phyloP scores from a whole-genome alignment of 2,329 filamentous ascomycete species.

The Rosellinia necatrix region DNA sequence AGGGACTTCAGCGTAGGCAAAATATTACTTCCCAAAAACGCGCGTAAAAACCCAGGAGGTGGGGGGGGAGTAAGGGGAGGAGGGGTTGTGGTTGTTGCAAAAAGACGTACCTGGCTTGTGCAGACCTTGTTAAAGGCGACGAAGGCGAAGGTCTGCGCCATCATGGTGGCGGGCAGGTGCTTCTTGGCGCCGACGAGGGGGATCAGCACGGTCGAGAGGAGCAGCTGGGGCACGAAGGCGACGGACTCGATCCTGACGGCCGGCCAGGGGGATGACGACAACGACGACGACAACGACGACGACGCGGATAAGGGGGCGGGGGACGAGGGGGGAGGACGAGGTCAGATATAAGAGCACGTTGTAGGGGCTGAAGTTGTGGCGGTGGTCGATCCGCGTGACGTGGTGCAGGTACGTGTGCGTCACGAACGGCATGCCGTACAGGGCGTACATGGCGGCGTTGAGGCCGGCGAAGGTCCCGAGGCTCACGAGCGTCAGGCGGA shows the following conservation, averaged over 20 bases:
- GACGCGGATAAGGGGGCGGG: conserved; percentile 8
- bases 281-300: no score
- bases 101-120: conserved; percentile 80
- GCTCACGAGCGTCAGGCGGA: conserved; percentile 66
- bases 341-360: conserved; percentile 88
- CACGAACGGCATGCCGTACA: conserved; percentile 82
- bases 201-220: conserved; percentile 77
- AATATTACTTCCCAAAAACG: no score
- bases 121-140: conserved; percentile 99
- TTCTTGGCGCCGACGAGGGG: conserved; percentile 78
- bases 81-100: no score
- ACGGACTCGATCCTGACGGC: conserved; percentile 69
- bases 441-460: conserved; percentile 77
- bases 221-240: conserved; percentile 86
- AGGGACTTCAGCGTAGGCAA: no score
- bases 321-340: conserved; percentile 57
- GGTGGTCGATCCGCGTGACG: conserved; percentile 88
- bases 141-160: conserved; percentile 95
- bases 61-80: neutral
- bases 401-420: conserved; percentile 94
- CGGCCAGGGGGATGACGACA: neutral
- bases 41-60: no score
- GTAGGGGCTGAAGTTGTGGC: conserved; percentile 98
- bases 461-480: conserved; percentile 73
- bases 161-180: conserved; percentile 81